phyloP scores from a whole-genome alignment of 768 basidiomycete genomes.

The Leccinum incarnatum region DNA sequence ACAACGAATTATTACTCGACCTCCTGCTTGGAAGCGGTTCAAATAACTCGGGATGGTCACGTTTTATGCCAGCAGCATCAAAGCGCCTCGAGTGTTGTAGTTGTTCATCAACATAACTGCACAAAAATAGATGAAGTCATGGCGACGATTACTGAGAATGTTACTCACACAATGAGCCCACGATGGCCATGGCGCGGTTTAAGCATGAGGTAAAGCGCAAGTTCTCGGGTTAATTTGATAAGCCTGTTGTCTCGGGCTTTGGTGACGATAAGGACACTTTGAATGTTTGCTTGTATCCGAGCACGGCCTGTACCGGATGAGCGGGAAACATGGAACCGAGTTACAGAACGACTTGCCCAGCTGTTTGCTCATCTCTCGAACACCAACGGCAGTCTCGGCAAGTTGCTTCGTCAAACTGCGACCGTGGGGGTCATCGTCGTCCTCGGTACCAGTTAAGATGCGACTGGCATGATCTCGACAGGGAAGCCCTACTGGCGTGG shows the following conservation, averaged over 20 bases:
- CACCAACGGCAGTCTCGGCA: conserved; percentile 95
- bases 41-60: conserved; percentile 87
- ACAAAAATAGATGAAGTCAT: conserved; percentile 15
- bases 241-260: conserved; percentile 97
- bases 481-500: conserved; percentile 17
- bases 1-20: conserved; percentile 60
- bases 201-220: conserved; percentile 94
- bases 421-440: conserved; percentile 68
- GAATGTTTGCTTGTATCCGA: conserved; percentile 86
- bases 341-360: conserved; percentile 58
- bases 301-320: conserved; percentile 70
- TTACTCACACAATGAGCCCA: conserved; percentile 80
- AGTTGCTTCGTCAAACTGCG: conserved; percentile 86
- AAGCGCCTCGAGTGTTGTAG: conserved; percentile 87
- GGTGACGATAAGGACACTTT: conserved; percentile 91
- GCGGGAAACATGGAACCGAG: neutral
- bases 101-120: conserved; percentile 92
- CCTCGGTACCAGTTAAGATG: conserved; percentile 34
- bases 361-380: conserved; percentile 98
- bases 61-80: conserved; percentile 85
- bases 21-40: conserved; percentile 72
- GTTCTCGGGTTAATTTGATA: conserved; percentile 90
- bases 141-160: conserved; percentile 13
- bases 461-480: conserved; percentile 16
- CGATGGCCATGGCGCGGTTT: conserved; percentile 67